Evolutionary conservation across 495 filamentous ascomycete genomes (phyloP).

Genomic region (Trichoderma erinaceum): DNA sequence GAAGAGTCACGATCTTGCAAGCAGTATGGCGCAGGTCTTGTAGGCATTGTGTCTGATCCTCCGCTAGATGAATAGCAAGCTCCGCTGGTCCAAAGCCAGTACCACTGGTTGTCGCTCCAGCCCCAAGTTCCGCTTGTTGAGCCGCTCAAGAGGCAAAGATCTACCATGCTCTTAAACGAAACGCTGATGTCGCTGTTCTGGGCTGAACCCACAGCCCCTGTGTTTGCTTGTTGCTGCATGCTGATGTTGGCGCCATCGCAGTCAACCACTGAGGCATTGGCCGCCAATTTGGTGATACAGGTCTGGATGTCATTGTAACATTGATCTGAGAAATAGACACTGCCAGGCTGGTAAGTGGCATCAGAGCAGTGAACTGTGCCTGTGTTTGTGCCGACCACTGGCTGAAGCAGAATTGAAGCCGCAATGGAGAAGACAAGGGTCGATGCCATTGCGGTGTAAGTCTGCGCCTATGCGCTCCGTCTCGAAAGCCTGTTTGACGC

Average conservation of each 20-base stretch:
- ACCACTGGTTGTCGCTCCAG: conserved; percentile 19
- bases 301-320: conserved; percentile 18
- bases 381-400: conserved; percentile 16
- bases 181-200: conserved; percentile 17
- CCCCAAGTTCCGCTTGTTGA: conserved; percentile 19
- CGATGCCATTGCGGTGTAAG: neutral
- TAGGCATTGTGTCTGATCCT: neutral
- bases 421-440: conserved; percentile 6
- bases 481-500: neutral
- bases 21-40: conserved; percentile 14
- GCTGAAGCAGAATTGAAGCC: conserved; percentile 9
- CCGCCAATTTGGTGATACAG: conserved; percentile 17
- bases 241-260: conserved; percentile 17
- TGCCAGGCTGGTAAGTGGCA: conserved; percentile 16
- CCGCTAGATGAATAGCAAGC: conserved; percentile 15
- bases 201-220: neutral
- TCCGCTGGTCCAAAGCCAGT: conserved; percentile 17
- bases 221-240: conserved; percentile 18
- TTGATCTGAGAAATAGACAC: conserved; percentile 17
- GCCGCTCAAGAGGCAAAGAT: conserved; percentile 19
- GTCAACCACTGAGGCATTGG: conserved; percentile 16
- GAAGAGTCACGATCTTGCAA: conserved; percentile 18
- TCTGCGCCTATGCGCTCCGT: neutral
- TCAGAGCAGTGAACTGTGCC: conserved; percentile 15
- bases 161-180: conserved; percentile 19